Percentiles rank a stretch among this genome's conserved stretches.
These are phyloP conservation scores for Tolypocladium inflatum DNA, from an alignment of 2,329 filamentous ascomycete species.

Conservation along the genomic window DNA sequence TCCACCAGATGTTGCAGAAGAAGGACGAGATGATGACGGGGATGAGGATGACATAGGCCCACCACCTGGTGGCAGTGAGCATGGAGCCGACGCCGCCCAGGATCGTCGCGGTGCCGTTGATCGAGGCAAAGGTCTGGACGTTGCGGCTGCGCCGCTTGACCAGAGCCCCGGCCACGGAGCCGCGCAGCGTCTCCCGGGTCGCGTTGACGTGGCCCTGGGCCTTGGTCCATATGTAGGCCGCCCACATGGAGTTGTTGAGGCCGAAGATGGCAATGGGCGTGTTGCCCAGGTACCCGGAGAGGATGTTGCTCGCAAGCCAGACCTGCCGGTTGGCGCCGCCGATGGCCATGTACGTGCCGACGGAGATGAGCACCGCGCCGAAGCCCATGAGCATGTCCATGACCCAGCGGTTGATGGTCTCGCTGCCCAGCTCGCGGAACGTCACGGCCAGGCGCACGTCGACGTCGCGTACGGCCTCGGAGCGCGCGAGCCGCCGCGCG, in stretches of 20 bases:
- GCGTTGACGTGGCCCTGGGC: conserved; percentile 27
- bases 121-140: conserved; percentile 32
- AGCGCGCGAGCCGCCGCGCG: conserved; percentile 1
- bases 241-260: conserved; percentile 38
- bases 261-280: conserved; percentile 38
- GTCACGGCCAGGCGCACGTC: conserved; percentile 33
- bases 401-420: conserved; percentile 37
- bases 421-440: conserved; percentile 38
- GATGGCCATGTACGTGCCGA: conserved; percentile 45
- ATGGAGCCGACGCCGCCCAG: conserved; percentile 39
- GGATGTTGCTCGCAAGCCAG: conserved; percentile 37
- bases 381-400: conserved; percentile 42
- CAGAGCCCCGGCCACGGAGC: conserved; percentile 13
- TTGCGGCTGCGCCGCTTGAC: conserved; percentile 25
- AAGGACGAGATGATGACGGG: conserved; percentile 38
- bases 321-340: conserved; percentile 34
- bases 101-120: conserved; percentile 35
- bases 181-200: conserved; percentile 13
- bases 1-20: conserved; percentile 39
- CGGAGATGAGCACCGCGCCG: conserved; percentile 37
- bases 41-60: conserved; percentile 40
- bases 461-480: conserved; percentile 11
- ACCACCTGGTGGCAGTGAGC: conserved; percentile 40
- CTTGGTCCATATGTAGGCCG: conserved; percentile 28
- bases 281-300: conserved; percentile 48